Evolutionary conservation across 2,329 filamentous ascomycete species (phyloP), one percentile per base, ranked within the genome.

Genomic region (Conoideocrella luteorostrata): DNA sequence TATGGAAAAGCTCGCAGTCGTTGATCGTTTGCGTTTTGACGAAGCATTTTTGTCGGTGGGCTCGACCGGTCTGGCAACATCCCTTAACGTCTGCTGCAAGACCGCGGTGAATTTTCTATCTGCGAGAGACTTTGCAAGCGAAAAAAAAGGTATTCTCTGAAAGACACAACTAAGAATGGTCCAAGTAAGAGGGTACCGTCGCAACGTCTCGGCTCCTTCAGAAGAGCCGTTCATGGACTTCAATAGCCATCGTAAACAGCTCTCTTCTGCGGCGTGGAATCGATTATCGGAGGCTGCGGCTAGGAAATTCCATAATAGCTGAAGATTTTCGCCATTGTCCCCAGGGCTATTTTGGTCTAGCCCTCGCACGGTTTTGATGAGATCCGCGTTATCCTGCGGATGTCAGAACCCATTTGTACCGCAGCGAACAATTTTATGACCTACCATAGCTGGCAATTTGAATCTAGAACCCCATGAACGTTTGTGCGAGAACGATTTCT

Each of bases 41-140:
- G 55, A 44, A 6, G 51, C 49, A 4, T 54, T 39, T 22, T 38
- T 18, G 22, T 55, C 45, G 12, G 57, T 52, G 32, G 63, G 57
- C n/a, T 50, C 47, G 9, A 40, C 34, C n/a, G 59, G 58, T 17
- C 52, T 51, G 7, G 71, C 70, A 29, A 76, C 51, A 20, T 88
- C 83, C 38, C 77, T 71, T 38, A 89, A 63, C 0, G 82, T 78
- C 53, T 79, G 75, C 53, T 82, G 78, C 33, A 94, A 60, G 9
- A 88, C 75, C 1, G 66, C 63, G 26, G 86, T 65, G 42, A 94
- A 87, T 36, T 78, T 75, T 45, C 82, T 73, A 46, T 89, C 82
- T 18, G 78, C 80, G 6, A 95, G 71, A 4, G 85, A 80, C 46
- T 81, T 80, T 7, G 86, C 85, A 20, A 87, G 70, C 10, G 79